Percentiles rank a stretch among this genome's conserved stretches.
These are phyloP conservation scores for Syzygium malaccense DNA, from an alignment of 441 rosid genomes.

Conservation along the genomic window DNA sequence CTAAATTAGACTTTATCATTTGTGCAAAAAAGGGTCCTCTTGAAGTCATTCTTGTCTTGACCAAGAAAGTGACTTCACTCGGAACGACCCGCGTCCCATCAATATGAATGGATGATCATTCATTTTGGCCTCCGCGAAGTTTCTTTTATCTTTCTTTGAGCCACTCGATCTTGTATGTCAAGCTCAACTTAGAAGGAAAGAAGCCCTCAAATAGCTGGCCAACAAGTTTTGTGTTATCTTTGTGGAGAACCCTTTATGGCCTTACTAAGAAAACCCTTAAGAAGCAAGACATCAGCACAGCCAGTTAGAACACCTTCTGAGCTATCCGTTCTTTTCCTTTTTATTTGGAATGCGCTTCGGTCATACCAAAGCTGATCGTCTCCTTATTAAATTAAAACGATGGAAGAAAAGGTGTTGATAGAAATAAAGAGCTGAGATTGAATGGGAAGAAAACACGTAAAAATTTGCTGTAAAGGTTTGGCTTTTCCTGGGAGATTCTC, in stretches of 20 bases:
- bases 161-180: neutral
- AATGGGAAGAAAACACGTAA: conserved; percentile 7
- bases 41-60: neutral
- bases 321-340: neutral
- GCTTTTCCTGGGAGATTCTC: neutral
- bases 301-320: neutral
- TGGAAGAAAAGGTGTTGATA: neutral
- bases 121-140: neutral
- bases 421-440: neutral
- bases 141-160: neutral
- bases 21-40: neutral
- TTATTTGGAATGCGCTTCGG: neutral
- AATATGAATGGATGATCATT: neutral
- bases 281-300: neutral
- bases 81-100: neutral
- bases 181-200: neutral
- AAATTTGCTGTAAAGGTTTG: conserved; percentile 14
- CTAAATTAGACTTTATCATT: neutral
- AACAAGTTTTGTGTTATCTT: neutral
- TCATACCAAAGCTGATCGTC: neutral
- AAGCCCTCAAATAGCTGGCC: neutral
- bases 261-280: neutral
- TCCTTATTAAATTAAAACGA: neutral
- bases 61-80: neutral
- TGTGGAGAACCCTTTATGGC: neutral